Evolutionary conservation across 2,329 filamentous ascomycete species (phyloP).

Genomic region (Aspergillus japonicus): DNA sequence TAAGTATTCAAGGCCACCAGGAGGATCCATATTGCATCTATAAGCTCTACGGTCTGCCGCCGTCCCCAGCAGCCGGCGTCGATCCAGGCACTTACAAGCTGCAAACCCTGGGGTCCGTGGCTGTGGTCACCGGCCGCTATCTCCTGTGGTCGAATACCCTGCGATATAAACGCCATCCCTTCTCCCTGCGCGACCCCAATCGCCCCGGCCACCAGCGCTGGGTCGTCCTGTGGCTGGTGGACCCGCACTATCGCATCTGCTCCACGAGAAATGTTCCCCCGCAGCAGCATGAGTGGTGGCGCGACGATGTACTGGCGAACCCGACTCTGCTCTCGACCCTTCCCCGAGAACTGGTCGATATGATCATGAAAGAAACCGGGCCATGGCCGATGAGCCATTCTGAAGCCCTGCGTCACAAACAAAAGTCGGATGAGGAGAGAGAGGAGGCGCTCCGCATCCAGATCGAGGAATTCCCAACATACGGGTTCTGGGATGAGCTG

Average conservation of each 20-base stretch:
- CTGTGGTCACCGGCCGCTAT: slow-evolving; percentile 10
- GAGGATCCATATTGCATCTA: neutral
- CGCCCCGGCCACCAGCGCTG: slow-evolving; percentile 11
- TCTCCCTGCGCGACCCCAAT: slow-evolving; percentile 12
- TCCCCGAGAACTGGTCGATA: neutral
- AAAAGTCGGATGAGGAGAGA: too few relatives aligned
- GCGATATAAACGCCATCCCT: slow-evolving; percentile 8
- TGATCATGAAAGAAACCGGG: neutral
- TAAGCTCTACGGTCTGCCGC: neutral
- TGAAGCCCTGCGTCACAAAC: too few relatives aligned
- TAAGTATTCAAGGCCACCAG: neutral
- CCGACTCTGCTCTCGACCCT: neutral
- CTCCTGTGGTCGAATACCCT: slow-evolving; percentile 14
- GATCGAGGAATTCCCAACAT: too few relatives aligned
- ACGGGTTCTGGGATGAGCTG: too few relatives aligned
- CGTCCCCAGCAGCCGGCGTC: neutral
- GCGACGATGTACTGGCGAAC: neutral
- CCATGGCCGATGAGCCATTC: neutral
- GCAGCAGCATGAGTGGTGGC: slow-evolving; percentile 13
- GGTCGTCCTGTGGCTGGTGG: slow-evolving; percentile 15
- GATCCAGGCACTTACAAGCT: neutral
- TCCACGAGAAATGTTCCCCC: slow-evolving; percentile 16
- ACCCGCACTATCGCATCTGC: slow-evolving; percentile 16
- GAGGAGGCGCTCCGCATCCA: too few relatives aligned
- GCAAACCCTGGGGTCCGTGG: slow-evolving; percentile 16